Base-by-base conservation (phyloP, 176 grass and related monocot species). In the Aegilops umbellulata region DNA sequence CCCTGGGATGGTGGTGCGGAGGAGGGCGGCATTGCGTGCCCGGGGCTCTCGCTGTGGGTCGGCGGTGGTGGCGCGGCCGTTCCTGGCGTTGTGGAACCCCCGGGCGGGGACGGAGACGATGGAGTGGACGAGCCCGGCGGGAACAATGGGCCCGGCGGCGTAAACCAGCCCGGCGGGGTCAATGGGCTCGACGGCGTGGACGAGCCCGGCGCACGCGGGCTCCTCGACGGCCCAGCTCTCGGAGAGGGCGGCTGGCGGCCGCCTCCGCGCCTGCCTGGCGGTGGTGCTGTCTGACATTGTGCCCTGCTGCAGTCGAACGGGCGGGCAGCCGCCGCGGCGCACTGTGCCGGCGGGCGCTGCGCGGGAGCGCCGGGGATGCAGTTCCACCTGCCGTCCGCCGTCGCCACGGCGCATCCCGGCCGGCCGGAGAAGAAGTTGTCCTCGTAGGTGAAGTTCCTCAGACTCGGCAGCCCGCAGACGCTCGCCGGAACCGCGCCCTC, bases 401-500 rank as follows among this genome's bases (percentile, higher is more conserved):
- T 77, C 4, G 74, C 89, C 2, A 9, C 79, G 0, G 74, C 0
- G 62, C 86, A 88, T 0, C 60, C 74, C 3, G 82, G 79, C 2
- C 81, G 53, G 60, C 51, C 61, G 6, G 2, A 49, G 82, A 94
- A 94, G 79, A 76, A 91, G 75, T 91, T 94, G 41, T 87, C 79
- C 25, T 65, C 78, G 20, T 91, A 83, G 11, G 89, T 88, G 47
- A 94, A 91, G 80, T 94, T 94, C 85, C 31, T 79, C 60, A 94
- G 83, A 0, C 75, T 65, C 63, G 38, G 69, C 51, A 89, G 29
- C 1, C 0, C 64, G 53, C 92, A 91, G 1, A 91, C 76, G 3
- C 22, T 24, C 2, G 63, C 3, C 60, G 89, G 89, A 5, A 94
- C 67, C 3, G 38, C 8, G 0, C 92, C 92, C 69, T 51, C 53